Base-by-base conservation (phyloP, 2,329 filamentous ascomycete genomes). In the Cordyceps pruinosa region DNA sequence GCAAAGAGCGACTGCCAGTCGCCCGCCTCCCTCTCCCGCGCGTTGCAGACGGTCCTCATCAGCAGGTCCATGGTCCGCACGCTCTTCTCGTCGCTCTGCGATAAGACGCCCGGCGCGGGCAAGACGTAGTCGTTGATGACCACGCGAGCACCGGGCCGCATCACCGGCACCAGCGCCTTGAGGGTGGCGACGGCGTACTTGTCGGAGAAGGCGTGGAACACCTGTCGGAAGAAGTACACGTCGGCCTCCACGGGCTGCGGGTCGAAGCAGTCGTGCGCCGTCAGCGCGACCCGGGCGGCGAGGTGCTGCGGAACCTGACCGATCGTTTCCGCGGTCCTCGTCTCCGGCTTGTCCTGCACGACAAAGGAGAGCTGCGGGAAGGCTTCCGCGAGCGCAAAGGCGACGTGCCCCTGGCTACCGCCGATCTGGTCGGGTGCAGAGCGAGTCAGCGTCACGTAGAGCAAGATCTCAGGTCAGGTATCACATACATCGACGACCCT, bases 161-260 rank as follows among this genome's bases (percentile, higher is more conserved):
- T 65, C 35, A 77, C 74, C 1, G 79, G 78, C 1, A 79, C 67
- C 8, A 82, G 68, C 10, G 73, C 73, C 53, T 70, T 68, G 28
- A 77, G 66, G 39, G 81, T 76, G 26, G 69, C 66, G 32, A 74
- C 62, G 2, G 71, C 70, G 53, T 77, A 74, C 21, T 72, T 72
- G 46, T 81, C 78, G 0, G 78, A 74, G 68, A 79, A 81, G 67
- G 82, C 79, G 66, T 84, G 80, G 28, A 84, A 68, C 58, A 84
- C 79, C 69, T 75, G 75, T 44, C 78, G 76, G 65, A 82, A 74
- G 56, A 81, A 69, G 67, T 82, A 84, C 30, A 81, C 68, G 60
- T 79, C 78, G 1, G 77, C 80, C 1, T 66, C 72, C 8, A 77
- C 70, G 0, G 75, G 72, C 65, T 84, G 81, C 30, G 73, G 70